Percentiles rank a stretch among this genome's conserved stretches.
Conservation (phyloP, 2,329 filamentous ascomycete species). For the Alternaria arbusti region DNA sequence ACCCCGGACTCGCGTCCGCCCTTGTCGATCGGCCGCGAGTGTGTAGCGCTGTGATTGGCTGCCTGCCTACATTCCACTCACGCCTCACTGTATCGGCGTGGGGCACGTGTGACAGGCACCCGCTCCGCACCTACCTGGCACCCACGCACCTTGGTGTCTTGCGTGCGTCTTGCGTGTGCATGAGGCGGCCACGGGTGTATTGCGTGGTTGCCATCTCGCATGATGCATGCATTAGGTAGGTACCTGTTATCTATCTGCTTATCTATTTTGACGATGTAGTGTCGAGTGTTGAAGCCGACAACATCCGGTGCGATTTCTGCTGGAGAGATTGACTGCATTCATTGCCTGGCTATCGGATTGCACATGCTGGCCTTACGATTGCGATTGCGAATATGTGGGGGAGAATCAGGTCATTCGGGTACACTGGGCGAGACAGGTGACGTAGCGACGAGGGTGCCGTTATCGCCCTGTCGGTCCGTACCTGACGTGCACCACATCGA, state of each 20-base stretch:
- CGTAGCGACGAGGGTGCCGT: neutral
- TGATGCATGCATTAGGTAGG: neutral
- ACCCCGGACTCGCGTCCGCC: neutral
- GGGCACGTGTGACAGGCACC: conserved; percentile 19
- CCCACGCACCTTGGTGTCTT: neutral
- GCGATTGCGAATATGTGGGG: neutral
- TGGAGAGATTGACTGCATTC: neutral
- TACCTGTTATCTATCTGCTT: neutral
- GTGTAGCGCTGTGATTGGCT: neutral
- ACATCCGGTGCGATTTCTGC: neutral
- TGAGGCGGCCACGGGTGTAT: neutral
- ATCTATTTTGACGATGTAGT: neutral
- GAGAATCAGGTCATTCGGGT: neutral
- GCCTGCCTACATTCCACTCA: neutral
- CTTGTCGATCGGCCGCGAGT: neutral
- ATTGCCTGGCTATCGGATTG: neutral
- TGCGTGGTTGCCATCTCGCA: neutral
- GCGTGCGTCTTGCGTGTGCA: neutral
- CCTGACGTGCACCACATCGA: neutral
- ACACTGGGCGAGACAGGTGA: neutral
- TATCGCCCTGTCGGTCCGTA: neutral
- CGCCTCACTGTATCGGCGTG: conserved; percentile 9
- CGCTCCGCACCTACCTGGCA: neutral
- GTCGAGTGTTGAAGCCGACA: neutral
- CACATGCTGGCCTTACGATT: neutral